Evolutionary conservation across 495 filamentous ascomycete genomes (phyloP).

Genomic region (Penicillium argentinense): DNA sequence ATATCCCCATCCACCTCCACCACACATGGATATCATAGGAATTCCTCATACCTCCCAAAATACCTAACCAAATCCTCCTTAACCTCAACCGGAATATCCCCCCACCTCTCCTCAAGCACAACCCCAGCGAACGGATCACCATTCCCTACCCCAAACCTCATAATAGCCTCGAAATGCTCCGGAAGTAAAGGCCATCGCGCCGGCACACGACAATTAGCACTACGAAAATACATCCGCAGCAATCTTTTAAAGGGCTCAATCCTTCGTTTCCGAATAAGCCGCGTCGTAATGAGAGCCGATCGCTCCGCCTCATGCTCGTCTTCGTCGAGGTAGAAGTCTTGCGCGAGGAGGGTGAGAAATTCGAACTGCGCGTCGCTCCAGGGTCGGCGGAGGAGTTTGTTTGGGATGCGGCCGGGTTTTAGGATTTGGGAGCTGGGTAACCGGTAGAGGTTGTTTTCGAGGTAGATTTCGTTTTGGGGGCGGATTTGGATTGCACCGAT

Average conservation of each 20-base stretch:
- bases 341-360: constrained; percentile 38
- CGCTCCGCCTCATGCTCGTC: constrained; percentile 16
- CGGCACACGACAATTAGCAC: constrained; percentile 31
- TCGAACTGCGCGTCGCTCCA: constrained; percentile 44
- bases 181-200: constrained; percentile 31
- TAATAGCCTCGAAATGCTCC: constrained; percentile 26
- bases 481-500: constrained; percentile 37
- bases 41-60: background rate
- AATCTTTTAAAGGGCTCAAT: constrained; percentile 34
- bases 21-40: background rate
- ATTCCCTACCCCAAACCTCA: constrained; percentile 23
- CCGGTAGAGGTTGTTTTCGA: constrained; percentile 31
- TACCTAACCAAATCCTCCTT: constrained; percentile 23
- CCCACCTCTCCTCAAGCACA: constrained; percentile 36
- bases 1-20: background rate
- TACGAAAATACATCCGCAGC: constrained; percentile 28
- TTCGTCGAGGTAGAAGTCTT: constrained; percentile 38
- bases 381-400: constrained; percentile 42
- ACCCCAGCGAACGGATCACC: constrained; percentile 38
- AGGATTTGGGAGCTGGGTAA: constrained; percentile 28
- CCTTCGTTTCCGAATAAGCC: constrained; percentile 35
- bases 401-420: constrained; percentile 31
- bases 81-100: constrained; percentile 20
- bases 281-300: constrained; percentile 13
- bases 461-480: constrained; percentile 20